Evolutionary conservation across 208 protist genomes (phyloP), one percentile per base, ranked within the genome.

Genomic region (Balamuthia mandrillaris): DNA sequence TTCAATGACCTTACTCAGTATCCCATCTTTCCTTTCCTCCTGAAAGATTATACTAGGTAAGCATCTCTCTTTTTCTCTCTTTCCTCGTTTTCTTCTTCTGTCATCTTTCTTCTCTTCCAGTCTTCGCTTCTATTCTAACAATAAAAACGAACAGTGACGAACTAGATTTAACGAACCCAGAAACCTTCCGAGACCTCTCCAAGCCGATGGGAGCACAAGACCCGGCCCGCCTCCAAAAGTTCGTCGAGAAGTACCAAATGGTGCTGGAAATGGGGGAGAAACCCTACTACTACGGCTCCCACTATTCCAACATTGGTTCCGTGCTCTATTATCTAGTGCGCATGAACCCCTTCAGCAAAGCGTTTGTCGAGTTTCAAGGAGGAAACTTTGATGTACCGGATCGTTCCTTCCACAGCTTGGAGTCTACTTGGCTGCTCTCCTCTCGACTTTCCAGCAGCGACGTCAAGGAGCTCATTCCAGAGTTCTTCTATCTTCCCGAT

Each of bases 1-100:
- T 91, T 96, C 86, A 98, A 98, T 88, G 98, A 99, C 92, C 88
- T 99, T 33, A 97, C 96, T 18, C 98, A 99, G 94, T 99, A 99
- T 91, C 98, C 98, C 7, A 95, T 99, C 14, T 98, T 99, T 72
- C 98, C 98, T n/a, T 99, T 97, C 96, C 90, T 99, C 24, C 78
- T 99, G 24, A 56, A 87, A 1, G 96, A 99, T 91, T 99, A 98
- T 92, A 93, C 58, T 12, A 97, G 93, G 86, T 90, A 95, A 9
- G 86, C 83, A 41, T 87, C 99, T 2, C 95, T 99, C 88, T n/a
- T n/a, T n/a, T n/a, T n/a, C n/a, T n/a, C n/a, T n/a, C n/a, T n/a
- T n/a, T n/a, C n/a, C n/a, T n/a, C n/a, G n/a, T n/a, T n/a, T n/a
- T n/a, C n/a, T n/a, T n/a, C n/a, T n/a, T n/a, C n/a, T n/a, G 75